These are phyloP conservation scores for Backusella psychrophila DNA, from an alignment of 192 early-diverging fungal genomes.

Conservation along the genomic window DNA sequence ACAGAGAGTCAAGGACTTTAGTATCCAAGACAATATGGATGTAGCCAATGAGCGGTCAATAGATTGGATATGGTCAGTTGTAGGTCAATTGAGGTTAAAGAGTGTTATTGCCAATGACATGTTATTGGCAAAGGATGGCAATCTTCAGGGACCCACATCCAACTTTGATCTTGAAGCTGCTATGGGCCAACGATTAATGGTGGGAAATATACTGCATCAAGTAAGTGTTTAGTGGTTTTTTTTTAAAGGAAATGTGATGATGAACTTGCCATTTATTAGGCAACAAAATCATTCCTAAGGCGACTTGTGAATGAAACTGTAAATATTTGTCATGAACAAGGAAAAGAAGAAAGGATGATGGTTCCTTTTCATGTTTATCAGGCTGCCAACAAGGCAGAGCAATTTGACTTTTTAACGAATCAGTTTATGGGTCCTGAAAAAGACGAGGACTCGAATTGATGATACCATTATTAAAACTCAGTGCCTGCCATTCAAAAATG, in stretches of 20 bases:
- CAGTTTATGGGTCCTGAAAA: slow-evolving; percentile 29
- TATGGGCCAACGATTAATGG: slow-evolving; percentile 44
- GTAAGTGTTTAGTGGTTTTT: slow-evolving; percentile 12
- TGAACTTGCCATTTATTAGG: slow-evolving; percentile 18
- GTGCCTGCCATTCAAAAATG: background rate
- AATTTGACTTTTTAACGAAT: slow-evolving; percentile 51
- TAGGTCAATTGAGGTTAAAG: slow-evolving; percentile 32
- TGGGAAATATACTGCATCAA: slow-evolving; percentile 43
- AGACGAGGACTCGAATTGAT: background rate
- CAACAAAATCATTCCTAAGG: slow-evolving; percentile 47
- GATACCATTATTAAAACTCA: background rate
- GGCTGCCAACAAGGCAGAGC: slow-evolving; percentile 36
- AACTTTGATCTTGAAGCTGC: slow-evolving; percentile 28
- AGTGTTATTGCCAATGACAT: slow-evolving; percentile 37
- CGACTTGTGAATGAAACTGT: slow-evolving; percentile 40
- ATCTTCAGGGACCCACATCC: slow-evolving; percentile 5
- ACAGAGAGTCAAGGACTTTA: background rate
- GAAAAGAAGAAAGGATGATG: slow-evolving; percentile 41
- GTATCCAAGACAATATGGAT: background rate
- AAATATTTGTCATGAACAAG: slow-evolving; percentile 32
- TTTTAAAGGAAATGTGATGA: too few relatives aligned
- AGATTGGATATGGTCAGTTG: slow-evolving; percentile 44
- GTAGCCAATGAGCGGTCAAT: slow-evolving; percentile 25
- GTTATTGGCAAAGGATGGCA: slow-evolving; percentile 7
- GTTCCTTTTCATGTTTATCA: slow-evolving; percentile 56